These are phyloP conservation scores for Aspergillus brasiliensis DNA, from an alignment of 2,329 filamentous ascomycete genomes.

Conservation along the genomic window DNA sequence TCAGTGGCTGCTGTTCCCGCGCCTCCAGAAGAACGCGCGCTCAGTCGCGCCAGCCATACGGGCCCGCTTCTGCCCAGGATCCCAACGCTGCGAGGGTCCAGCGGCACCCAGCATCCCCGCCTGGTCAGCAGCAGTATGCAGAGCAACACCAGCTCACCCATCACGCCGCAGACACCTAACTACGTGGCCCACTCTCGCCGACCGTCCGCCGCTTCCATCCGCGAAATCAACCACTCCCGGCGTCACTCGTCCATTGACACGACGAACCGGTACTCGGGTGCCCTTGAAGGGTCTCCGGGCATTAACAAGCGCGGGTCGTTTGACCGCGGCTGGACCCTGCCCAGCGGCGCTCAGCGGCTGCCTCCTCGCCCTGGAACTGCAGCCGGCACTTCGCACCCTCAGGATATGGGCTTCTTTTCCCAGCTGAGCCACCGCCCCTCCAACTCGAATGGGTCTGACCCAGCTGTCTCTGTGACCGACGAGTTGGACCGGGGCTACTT, in stretches of 20 bases:
- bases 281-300: conserved; percentile 31
- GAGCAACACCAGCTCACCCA: conserved; percentile 45
- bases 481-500: conserved; percentile 91
- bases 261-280: conserved; percentile 43
- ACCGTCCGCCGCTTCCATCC: conserved; percentile 79
- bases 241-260: conserved; percentile 87
- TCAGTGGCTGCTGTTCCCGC: conserved; percentile 46
- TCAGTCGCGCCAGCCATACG: conserved; percentile 41
- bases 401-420: conserved; percentile 8
- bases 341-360: conserved; percentile 19
- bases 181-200: conserved; percentile 48
- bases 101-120: conserved; percentile 32
- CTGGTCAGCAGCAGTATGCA: conserved; percentile 28
- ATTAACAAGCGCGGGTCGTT: conserved; percentile 62
- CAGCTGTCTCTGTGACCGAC: conserved; percentile 35
- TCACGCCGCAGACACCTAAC: conserved; percentile 47
- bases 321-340: conserved; percentile 61
- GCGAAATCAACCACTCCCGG: conserved; percentile 79
- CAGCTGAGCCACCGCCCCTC: conserved; percentile 1
- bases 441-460: conserved; percentile 34
- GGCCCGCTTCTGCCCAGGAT: conserved; percentile 48
- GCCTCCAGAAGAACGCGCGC: conserved; percentile 50
- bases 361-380: conserved; percentile 39
- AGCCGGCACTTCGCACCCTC: conserved; percentile 28
- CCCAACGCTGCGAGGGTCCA: conserved; percentile 33